Percentiles rank a stretch among this genome's conserved stretches.
phyloP scores from a whole-genome alignment of 2,329 filamentous ascomycete genomes.

The Berkeleyomyces basicola region DNA sequence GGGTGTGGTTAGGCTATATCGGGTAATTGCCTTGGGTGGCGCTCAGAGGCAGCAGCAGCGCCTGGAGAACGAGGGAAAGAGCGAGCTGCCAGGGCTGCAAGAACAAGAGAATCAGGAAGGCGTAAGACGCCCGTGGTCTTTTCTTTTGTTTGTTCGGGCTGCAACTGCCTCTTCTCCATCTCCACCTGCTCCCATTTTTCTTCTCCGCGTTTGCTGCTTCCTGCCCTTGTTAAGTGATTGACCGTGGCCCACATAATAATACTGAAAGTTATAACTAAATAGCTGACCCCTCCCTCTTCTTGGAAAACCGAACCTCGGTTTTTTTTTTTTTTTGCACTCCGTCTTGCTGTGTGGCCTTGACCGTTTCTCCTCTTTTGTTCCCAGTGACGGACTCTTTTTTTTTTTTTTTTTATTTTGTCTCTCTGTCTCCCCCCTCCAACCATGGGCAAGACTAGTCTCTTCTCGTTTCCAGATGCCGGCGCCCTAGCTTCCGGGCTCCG shows the following conservation, averaged over 20 bases:
- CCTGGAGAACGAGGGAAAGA: too few species aligned
- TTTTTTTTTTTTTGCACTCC: not conserved
- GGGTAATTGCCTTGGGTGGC: not conserved
- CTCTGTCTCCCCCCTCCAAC: slow-evolving; percentile 14
- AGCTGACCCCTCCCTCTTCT: not conserved
- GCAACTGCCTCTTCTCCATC: not conserved
- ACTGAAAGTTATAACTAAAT: too few species aligned
- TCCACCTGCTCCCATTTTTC: not conserved
- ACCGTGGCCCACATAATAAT: not conserved
- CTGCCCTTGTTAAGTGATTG: not conserved
- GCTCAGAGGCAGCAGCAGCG: too few species aligned
- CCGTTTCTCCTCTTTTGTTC: not conserved
- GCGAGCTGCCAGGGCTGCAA: too few species aligned
- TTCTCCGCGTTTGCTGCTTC: not conserved
- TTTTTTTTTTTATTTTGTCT: not conserved
- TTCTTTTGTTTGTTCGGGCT: not conserved
- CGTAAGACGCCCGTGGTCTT: not conserved
- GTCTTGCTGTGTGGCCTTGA: not conserved
- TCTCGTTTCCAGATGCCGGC: slow-evolving; percentile 55
- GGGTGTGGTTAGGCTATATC: too few species aligned
- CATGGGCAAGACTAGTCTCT: slow-evolving; percentile 54
- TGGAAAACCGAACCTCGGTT: not conserved
- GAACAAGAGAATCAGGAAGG: too few species aligned
- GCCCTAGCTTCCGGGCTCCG: slow-evolving; percentile 63
- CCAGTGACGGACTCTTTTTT: slow-evolving; percentile 4